phyloP scores from a whole-genome alignment of 2,329 filamentous ascomycete species.

The Claviceps capensis region DNA sequence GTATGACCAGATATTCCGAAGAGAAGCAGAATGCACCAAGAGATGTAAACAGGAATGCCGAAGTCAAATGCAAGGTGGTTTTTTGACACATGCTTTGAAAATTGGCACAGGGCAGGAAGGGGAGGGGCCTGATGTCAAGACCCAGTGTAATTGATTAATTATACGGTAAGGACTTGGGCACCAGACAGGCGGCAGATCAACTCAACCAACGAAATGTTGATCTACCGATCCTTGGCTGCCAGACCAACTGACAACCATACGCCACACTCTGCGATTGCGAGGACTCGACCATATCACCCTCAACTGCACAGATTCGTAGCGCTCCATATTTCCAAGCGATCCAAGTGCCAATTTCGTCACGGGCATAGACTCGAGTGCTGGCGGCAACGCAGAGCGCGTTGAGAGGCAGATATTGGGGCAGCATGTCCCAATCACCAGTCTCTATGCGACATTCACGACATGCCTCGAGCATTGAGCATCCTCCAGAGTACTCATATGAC shows the following conservation, averaged over 20 bases:
- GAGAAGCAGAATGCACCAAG: background rate
- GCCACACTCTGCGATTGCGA: background rate
- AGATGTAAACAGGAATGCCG: background rate
- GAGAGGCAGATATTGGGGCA: background rate
- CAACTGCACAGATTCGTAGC: background rate
- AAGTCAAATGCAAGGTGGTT: too few relatives aligned
- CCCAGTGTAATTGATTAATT: too few relatives aligned
- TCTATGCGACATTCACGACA: conserved; percentile 48
- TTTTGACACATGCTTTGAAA: background rate
- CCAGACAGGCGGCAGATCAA: too few relatives aligned
- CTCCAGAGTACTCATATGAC: conserved; percentile 29
- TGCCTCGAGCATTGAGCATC: conserved; percentile 39
- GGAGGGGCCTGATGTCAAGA: too few relatives aligned
- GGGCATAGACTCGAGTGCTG: background rate
- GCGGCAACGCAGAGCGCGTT: background rate
- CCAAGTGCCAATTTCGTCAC: background rate
- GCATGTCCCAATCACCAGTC: conserved; percentile 4
- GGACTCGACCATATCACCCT: background rate
- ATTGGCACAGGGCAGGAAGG: too few relatives aligned
- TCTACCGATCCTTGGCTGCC: too few relatives aligned
- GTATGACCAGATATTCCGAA: background rate
- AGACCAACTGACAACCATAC: background rate
- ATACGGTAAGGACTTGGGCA: too few relatives aligned
- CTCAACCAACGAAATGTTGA: background rate
- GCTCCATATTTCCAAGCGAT: background rate